Evolutionary conservation across 164 flowering plant species (phyloP), one percentile per base, ranked within the genome.

Genomic region (Vitis rupestris): DNA sequence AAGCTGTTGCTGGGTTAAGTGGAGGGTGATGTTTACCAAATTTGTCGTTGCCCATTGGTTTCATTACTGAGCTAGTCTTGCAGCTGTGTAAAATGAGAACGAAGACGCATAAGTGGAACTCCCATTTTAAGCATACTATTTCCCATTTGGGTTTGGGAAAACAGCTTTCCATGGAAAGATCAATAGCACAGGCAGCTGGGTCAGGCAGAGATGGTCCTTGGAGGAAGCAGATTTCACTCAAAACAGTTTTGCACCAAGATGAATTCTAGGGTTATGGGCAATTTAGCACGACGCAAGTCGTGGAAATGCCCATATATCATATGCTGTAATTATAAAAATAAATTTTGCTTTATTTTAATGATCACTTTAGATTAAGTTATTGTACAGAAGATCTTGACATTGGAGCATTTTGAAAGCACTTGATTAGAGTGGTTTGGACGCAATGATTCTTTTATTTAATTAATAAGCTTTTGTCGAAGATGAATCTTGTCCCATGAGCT

Each of bases 221-320:
- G 16, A 19, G 66, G 53, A 31, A 61, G 52, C 30, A 11, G 65
- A 66, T n/a, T 58, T 57, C 31, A 15, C 44, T 3, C 29, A 37
- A 37, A 37, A 37, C n/a, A 61, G 61, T 72, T 72, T 67, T 67
- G 66, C 8, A 29, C 15, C 27, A 15, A 15, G 50, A 13, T 37
- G 3, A 52, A 29, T 2, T 60, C 3, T 37, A 29, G 59, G 63
- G 16, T 61, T 50, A 49, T 55, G 71, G 70, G 70, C 59, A 54
- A 11, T 61, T 31, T 60, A 56, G 50, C 5, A 8, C 7, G 63
- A 56, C 58, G 64, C 62, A 67, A 73, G 71, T 73, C 67, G 67
- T 29, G 31, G 61, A 23, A 56, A 56, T 62, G 71, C 76, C 59
- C 71, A 50, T 63, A 58, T 10, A 27, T 17, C 14, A 12, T 52